Conservation (phyloP, 2,329 filamentous ascomycete genomes). For the Colletotrichum sp. region DNA sequence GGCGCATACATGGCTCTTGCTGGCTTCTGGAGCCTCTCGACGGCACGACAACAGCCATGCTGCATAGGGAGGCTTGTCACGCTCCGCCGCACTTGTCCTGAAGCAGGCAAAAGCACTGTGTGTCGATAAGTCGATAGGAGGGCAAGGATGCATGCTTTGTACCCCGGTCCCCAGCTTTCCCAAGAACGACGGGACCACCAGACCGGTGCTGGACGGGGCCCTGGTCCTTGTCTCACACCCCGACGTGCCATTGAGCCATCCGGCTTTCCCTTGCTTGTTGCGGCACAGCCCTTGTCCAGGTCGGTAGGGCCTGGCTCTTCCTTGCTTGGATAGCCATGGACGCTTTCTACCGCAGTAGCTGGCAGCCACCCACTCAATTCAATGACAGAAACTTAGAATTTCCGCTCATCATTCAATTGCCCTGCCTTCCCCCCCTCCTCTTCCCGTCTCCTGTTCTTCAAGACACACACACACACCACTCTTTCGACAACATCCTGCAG, state of each 20-base stretch:
- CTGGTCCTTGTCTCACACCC: conserved; percentile 18
- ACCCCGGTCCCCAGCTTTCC: conserved; percentile 18
- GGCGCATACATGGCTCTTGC: conserved; percentile 3
- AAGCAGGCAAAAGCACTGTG: conserved; percentile 14
- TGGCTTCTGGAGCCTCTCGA: neutral
- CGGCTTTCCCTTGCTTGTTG: conserved; percentile 20
- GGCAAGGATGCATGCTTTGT: conserved; percentile 5
- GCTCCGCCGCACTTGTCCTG: conserved; percentile 12
- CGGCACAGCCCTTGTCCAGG: conserved; percentile 14
- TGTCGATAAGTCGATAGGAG: conserved; percentile 3
- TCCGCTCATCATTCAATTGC: conserved; percentile 14
- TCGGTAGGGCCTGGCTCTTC: conserved; percentile 2
- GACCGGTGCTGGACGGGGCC: conserved; percentile 13
- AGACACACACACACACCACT: conserved; percentile 2
- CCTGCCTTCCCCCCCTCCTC: neutral
- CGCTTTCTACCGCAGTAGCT: neutral
- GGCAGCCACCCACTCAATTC: conserved; percentile 9
- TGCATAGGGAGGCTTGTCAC: conserved; percentile 3
- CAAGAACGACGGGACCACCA: conserved; percentile 14
- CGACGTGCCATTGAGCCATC: conserved; percentile 16
- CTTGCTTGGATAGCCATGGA: conserved; percentile 5
- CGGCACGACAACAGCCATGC: conserved; percentile 6
- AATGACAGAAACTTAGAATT: conserved; percentile 14
- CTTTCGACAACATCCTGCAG: neutral
- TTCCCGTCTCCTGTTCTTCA: neutral